phyloP scores from a whole-genome alignment of 148 eudicot genomes.

The Selenicereus undatus region DNA sequence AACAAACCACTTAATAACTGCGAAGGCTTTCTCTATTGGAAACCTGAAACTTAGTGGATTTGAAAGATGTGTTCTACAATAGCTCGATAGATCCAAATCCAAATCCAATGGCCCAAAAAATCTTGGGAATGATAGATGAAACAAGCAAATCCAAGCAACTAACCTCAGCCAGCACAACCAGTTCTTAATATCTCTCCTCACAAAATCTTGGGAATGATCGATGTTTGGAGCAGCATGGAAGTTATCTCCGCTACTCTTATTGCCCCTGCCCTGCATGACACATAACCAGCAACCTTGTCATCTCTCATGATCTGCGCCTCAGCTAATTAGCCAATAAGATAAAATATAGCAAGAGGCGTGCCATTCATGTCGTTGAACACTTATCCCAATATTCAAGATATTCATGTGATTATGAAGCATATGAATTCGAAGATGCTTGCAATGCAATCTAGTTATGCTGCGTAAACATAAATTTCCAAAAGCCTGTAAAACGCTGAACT shows the following conservation, averaged over 20 bases:
- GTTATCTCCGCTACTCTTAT: conserved; percentile 94
- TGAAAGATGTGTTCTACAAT: no score
- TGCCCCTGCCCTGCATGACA: conserved; percentile 83
- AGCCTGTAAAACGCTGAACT: neutral
- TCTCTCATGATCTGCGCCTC: neutral
- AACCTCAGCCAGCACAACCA: conserved; percentile 96
- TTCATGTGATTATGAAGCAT: no score
- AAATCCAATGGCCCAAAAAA: no score
- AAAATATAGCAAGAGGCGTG: neutral
- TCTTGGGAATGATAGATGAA: no score
- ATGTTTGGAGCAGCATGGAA: conserved; percentile 99
- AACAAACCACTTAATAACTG: no score
- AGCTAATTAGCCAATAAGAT: neutral
- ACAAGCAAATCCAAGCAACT: conserved; percentile 11
- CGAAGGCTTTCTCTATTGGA: no score
- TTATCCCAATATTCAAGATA: neutral
- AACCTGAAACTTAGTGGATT: no score
- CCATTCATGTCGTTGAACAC: neutral
- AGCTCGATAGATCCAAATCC: no score
- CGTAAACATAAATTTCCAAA: no score
- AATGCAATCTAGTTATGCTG: no score
- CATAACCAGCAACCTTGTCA: conserved; percentile 12
- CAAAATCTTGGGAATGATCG: conserved; percentile 98
- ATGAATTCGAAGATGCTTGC: neutral
- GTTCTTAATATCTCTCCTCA: conserved; percentile 80